Percentiles rank a stretch among this genome's conserved stretches.
phyloP scores from a whole-genome alignment of 768 basidiomycete species.

The Hericium alpestre region DNA sequence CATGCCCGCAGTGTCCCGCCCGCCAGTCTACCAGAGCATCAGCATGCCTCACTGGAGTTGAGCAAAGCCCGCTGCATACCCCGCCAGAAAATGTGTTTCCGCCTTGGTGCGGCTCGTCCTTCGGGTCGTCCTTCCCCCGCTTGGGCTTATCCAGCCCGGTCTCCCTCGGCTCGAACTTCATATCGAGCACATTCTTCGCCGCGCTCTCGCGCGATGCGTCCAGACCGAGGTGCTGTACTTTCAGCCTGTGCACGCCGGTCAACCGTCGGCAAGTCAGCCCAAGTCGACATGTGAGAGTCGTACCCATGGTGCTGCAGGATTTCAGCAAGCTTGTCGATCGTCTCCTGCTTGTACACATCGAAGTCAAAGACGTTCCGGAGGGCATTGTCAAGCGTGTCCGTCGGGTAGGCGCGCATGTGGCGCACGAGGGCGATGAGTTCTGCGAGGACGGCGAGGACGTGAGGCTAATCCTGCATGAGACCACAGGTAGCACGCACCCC shows the following conservation, averaged over 20 bases:
- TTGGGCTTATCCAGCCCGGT: constrained; percentile 44
- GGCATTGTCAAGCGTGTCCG: constrained; percentile 45
- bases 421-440: constrained; percentile 58
- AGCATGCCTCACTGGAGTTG: background rate
- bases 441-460: constrained; percentile 13
- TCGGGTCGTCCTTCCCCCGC: constrained; percentile 47
- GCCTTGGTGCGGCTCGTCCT: constrained; percentile 45
- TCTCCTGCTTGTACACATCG: constrained; percentile 57
- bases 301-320: constrained; percentile 55
- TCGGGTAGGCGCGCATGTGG: constrained; percentile 52
- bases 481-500: constrained; percentile 30
- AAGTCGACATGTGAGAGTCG: constrained; percentile 4
- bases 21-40: constrained; percentile 37
- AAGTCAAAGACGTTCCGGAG: constrained; percentile 63
- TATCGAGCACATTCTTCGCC: constrained; percentile 39
- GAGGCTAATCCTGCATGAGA: too few relatives aligned
- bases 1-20: constrained; percentile 54
- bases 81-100: constrained; percentile 61
- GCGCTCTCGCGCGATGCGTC: constrained; percentile 46
- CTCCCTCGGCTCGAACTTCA: constrained; percentile 43
- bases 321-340: constrained; percentile 47
- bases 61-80: constrained; percentile 22
- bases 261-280: background rate
- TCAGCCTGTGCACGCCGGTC: constrained; percentile 25
- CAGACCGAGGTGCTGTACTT: constrained; percentile 43